Evolutionary conservation across 352 stramenopile species (phyloP).

Genomic region (Phytopythium vexans): DNA sequence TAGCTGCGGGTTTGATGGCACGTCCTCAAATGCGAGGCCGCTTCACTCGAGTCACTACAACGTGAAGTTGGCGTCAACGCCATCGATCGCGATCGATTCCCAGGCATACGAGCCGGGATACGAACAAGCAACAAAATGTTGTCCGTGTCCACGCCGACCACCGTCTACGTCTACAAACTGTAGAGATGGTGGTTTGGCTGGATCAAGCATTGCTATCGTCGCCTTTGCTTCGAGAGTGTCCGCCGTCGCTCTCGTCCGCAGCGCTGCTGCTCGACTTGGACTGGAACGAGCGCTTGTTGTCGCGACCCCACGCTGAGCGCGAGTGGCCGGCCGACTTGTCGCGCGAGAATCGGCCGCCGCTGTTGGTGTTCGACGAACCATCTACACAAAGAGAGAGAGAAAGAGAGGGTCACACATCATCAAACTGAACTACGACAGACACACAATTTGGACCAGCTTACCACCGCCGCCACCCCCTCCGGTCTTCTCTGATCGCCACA

Average conservation of each 20-base stretch:
- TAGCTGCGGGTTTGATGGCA: too few relatives aligned
- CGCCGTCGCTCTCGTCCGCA: conserved; percentile 28
- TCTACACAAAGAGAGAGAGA: neutral
- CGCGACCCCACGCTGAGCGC: conserved; percentile 53
- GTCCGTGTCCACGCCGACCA: too few relatives aligned
- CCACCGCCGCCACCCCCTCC: conserved; percentile 23
- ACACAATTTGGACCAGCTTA: neutral
- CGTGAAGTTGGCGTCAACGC: too few relatives aligned
- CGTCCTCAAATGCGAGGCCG: too few relatives aligned
- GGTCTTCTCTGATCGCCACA: conserved; percentile 68
- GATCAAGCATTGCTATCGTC: conserved; percentile 21
- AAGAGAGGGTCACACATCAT: neutral
- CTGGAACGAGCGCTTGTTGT: conserved; percentile 50
- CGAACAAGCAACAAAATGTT: too few relatives aligned
- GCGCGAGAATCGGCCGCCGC: conserved; percentile 48
- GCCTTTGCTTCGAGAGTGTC: conserved; percentile 26
- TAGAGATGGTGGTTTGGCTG: too few relatives aligned
- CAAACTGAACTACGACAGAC: neutral
- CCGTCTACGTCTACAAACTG: too few relatives aligned
- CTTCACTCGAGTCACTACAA: too few relatives aligned
- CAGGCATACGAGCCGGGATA: too few relatives aligned
- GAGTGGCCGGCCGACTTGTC: conserved; percentile 37
- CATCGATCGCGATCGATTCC: too few relatives aligned
- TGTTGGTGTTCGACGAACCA: conserved; percentile 8
- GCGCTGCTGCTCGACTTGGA: conserved; percentile 29